Percentiles rank a stretch among this genome's conserved stretches.
These are phyloP conservation scores for Penicillium coprophilum DNA, from an alignment of 495 filamentous ascomycete genomes.

Conservation along the genomic window DNA sequence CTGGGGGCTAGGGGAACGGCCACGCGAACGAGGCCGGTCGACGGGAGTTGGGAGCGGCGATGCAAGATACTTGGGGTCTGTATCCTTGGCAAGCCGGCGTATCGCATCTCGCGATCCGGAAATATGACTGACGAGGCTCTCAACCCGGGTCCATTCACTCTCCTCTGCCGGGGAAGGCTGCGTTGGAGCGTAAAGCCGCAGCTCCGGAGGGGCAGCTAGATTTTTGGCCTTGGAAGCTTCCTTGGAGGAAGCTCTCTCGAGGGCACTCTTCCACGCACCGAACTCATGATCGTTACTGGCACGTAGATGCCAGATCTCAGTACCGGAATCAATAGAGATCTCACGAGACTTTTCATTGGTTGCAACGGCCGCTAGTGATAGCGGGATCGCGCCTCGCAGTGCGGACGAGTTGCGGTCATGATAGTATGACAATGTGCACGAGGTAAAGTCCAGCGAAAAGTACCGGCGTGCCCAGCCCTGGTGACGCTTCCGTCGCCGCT, in stretches of 20 bases:
- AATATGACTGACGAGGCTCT: constrained; percentile 76
- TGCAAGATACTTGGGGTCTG: constrained; percentile 62
- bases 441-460: constrained; percentile 90
- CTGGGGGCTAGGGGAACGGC: constrained; percentile 43
- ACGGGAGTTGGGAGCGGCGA: constrained; percentile 20
- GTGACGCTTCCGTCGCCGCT: constrained; percentile 86
- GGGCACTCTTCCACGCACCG: constrained; percentile 75
- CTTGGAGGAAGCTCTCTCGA: constrained; percentile 69
- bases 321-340: constrained; percentile 95
- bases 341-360: constrained; percentile 83
- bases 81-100: constrained; percentile 76
- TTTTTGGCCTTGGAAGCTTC: constrained; percentile 25
- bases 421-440: constrained; percentile 92
- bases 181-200: constrained; percentile 32
- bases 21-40: constrained; percentile 30
- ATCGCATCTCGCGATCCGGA: constrained; percentile 87
- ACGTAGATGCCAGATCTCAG: constrained; percentile 95
- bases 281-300: constrained; percentile 82
- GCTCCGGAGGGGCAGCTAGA: constrained; percentile 26
- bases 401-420: constrained; percentile 88
- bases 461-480: constrained; percentile 92
- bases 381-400: constrained; percentile 85
- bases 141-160: constrained; percentile 79
- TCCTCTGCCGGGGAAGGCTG: constrained; percentile 57
- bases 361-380: constrained; percentile 85